Base-by-base conservation (phyloP, 805 yeast genomes). In the Ogataea siamensis region DNA sequence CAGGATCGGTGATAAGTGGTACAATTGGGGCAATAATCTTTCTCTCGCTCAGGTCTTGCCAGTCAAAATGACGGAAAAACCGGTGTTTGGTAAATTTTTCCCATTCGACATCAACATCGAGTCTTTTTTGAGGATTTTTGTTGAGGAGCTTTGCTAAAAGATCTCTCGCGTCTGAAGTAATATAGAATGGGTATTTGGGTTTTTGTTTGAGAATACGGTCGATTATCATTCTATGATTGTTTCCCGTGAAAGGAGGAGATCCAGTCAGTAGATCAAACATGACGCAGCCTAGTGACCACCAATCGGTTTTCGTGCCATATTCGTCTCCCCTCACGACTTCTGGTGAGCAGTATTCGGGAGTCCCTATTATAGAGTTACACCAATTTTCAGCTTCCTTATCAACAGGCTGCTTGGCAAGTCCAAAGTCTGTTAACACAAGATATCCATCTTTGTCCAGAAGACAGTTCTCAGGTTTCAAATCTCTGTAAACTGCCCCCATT, bases 211-310 rank as follows among this genome's bases (percentile, higher is more conserved):
- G 74, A 29, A 87, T 84, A 55, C 83, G 85, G 49, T 82, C 82
- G 49, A 80, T 68, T 17, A 87, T 85, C 15, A 72, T 71, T 53
- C 81, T 79, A 54, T 83, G 83, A 47, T 80, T 83, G 39, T 73
- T 80, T 3, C 95, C 96, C 0, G 88, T 82, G 58, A 85, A 86
- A 2, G 96, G 96, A 0, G 96, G 95, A 37, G 76, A 69, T 0
- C 95, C 95, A 0, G 88, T 80, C 35, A 87, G 66, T 73, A 87
- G 72, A 58, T 87, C 95, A 52, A 66, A 84, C 40, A 80, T 67
- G 7, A 87, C 80, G 41, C 93, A 83, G 0, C 95, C 96, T 17
- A 87, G 62, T 0, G 95, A 85, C 87, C 95, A 87, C 83, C 94
- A 85, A 57, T 87, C 96, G 15, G 87, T 93, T 12, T 76, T 69